These are phyloP conservation scores for Fagus crenata DNA, from an alignment of 306 rosid species.

Conservation along the genomic window DNA sequence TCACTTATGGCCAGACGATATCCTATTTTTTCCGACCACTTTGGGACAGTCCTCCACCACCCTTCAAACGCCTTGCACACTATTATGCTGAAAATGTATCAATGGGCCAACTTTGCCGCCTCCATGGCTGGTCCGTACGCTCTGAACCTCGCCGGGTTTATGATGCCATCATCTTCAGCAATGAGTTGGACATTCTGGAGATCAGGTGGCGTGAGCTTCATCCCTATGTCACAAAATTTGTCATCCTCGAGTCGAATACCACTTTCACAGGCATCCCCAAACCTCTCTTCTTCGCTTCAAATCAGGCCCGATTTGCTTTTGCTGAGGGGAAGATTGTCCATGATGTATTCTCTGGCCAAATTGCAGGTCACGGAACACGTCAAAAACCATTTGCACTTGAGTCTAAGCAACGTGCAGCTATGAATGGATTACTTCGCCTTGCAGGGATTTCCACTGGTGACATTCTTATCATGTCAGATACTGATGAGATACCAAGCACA, in stretches of 20 bases:
- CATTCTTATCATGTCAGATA: constrained; percentile 70
- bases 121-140: constrained; percentile 84
- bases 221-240: constrained; percentile 72
- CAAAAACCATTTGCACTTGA: constrained; percentile 69
- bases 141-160: constrained; percentile 63
- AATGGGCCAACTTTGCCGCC: constrained; percentile 70
- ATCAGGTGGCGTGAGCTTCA: constrained; percentile 80
- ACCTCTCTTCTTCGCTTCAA: constrained; percentile 55
- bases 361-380: constrained; percentile 40
- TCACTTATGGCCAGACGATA: constrained; percentile 48
- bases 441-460: constrained; percentile 71
- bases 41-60: constrained; percentile 77
- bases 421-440: constrained; percentile 56
- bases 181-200: constrained; percentile 85
- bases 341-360: constrained; percentile 47
- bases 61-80: constrained; percentile 67
- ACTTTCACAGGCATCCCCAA: constrained; percentile 89
- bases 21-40: constrained; percentile 83
- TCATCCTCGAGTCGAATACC: constrained; percentile 73
- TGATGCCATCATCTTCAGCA: constrained; percentile 83
- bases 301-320: constrained; percentile 55
- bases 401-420: constrained; percentile 58
- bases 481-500: constrained; percentile 90
- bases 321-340: constrained; percentile 55
- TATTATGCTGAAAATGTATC: constrained; percentile 89